phyloP scores from a whole-genome alignment of 1,284 basidiomycete genomes.

The Xerocomus amazonicus region DNA sequence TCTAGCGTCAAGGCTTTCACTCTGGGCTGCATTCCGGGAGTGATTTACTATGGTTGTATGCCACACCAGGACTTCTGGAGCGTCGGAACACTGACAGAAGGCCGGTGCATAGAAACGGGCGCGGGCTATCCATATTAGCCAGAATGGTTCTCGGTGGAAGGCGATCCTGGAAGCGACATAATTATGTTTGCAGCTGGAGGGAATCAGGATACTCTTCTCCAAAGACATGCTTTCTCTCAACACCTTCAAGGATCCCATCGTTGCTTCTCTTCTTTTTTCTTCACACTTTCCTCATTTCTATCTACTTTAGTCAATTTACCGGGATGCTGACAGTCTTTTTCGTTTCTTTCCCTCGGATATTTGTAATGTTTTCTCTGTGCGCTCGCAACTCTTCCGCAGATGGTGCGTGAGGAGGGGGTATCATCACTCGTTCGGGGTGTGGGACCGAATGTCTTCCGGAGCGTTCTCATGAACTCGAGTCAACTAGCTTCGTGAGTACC shows the following conservation, averaged over 20 bases:
- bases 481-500: conserved; percentile 66
- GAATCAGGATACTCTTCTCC: background rate
- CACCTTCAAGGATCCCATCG: background rate
- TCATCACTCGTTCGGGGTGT: conserved; percentile 77
- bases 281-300: background rate
- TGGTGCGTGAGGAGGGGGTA: conserved; percentile 80
- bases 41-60: background rate
- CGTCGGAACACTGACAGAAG: background rate
- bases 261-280: background rate
- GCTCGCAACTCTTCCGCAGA: conserved; percentile 39
- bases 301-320: background rate
- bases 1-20: background rate
- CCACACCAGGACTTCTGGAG: background rate
- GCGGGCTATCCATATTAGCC: background rate
- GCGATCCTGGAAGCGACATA: background rate
- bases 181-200: background rate
- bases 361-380: background rate
- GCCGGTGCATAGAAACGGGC: background rate
- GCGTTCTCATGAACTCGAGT: conserved; percentile 87
- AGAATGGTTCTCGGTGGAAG: background rate
- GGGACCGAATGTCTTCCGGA: conserved; percentile 82
- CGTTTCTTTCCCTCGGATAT: background rate
- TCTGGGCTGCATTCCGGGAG: background rate
- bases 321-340: conserved; percentile 7
- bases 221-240: background rate